Evolutionary conservation across 2,329 filamentous ascomycete genomes (phyloP).

Genomic region (Mycosphaerella sp.): DNA sequence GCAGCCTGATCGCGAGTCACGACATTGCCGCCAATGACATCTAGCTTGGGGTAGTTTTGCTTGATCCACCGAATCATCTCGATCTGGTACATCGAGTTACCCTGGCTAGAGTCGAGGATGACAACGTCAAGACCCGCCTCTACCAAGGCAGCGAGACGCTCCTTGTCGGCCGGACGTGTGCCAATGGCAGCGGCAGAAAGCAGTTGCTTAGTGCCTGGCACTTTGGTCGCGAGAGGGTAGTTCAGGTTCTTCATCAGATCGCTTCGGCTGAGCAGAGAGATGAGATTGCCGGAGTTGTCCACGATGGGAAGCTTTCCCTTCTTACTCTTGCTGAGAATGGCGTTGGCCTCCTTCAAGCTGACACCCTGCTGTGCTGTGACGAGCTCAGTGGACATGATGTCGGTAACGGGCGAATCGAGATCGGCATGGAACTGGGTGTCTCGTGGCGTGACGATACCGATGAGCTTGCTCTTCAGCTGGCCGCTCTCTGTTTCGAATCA

Average conservation of each 20-base stretch:
- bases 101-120: slow-evolving; percentile 91
- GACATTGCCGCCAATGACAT: slow-evolving; percentile 97
- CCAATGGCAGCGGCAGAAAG: slow-evolving; percentile 93
- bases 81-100: slow-evolving; percentile 97
- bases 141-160: slow-evolving; percentile 75
- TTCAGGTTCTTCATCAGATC: slow-evolving; percentile 98
- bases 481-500: slow-evolving; percentile 62
- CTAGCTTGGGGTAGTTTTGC: slow-evolving; percentile 71
- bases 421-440: slow-evolving; percentile 95
- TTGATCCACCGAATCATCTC: slow-evolving; percentile 98
- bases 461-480: slow-evolving; percentile 86
- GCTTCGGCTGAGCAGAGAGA: slow-evolving; percentile 87
- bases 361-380: slow-evolving; percentile 81
- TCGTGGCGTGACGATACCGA: slow-evolving; percentile 96
- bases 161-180: slow-evolving; percentile 88
- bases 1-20: slow-evolving; percentile 97
- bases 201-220: slow-evolving; percentile 94
- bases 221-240: slow-evolving; percentile 93
- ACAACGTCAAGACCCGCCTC: slow-evolving; percentile 95
- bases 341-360: slow-evolving; percentile 81
- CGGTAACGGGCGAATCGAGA: slow-evolving; percentile 63
- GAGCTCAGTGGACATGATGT: slow-evolving; percentile 93
- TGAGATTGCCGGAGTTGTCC: slow-evolving; percentile 42
- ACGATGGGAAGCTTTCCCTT: slow-evolving; percentile 64
- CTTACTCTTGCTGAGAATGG: slow-evolving; percentile 88